Base-by-base conservation (phyloP, 1,284 basidiomycete genomes). In the Boletus semigastroideus region DNA sequence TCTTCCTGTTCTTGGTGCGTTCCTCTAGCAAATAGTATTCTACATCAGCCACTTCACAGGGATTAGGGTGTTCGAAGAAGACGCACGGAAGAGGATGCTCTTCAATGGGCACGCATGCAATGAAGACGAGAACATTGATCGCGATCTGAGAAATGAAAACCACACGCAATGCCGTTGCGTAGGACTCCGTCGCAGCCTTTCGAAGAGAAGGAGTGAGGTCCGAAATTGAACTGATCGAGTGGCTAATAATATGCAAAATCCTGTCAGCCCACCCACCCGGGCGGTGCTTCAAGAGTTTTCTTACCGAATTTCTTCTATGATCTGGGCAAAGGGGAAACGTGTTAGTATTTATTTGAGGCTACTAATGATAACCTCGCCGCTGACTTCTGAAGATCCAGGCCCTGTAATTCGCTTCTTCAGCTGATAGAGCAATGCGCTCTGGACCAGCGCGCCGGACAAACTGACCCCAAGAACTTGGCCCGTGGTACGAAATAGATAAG, bases 391-490 rank as follows among this genome's bases (percentile, higher is more conserved):
- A 50, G 92, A 81, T 57, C 77, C 78, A 45, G 87, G 83, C 27
- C 88, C 91, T n/a, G 78, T 79, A 62, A 95, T 93, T 50, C 84
- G 78, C 57, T 78, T 72, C 48, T 80, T 80, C 52, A 95, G 73
- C 64, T 88, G 83, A 44, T 75, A 71, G 20, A 86, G 72, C 41
- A 95, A 77, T 30, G 93, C 77, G 5, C 82, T 81, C 71, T 95
- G 93, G 22, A 92, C 74, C 39, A 94, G 70, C 2, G 90, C 87
- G 30, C 90, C 90, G 56, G 88, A 87, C 42, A 94, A 73, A 60
- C 89, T 87, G 48, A 95, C 93, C 44, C 92, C 92, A 42, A 95
- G 78, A 19, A 94, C 93, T 73, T 95, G 93, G 14, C 93, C 93
- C 12, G 90, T 91, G 6, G 92, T 94, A 60, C 92, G 78, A 75